Conservation (phyloP, 768 basidiomycete genomes). For the Multifurca ochricompacta region DNA sequence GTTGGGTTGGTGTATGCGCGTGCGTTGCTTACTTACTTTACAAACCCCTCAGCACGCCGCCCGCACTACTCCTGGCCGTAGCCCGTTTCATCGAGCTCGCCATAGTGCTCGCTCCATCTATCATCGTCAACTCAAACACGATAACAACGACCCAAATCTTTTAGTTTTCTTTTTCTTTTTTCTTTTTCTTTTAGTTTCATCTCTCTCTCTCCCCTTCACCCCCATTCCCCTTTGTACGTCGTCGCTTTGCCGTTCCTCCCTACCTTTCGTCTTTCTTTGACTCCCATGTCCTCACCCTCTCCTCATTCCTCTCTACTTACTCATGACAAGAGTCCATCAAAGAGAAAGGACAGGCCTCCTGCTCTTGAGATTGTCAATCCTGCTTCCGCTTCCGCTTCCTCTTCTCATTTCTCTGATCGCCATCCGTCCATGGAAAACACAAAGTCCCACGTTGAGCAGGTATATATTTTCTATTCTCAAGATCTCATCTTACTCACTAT, state of each 20-base stretch:
- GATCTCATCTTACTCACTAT: slow-evolving; percentile 8
- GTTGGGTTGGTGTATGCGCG: too few species aligned
- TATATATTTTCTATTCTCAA: slow-evolving; percentile 1
- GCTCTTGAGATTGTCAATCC: slow-evolving; percentile 41
- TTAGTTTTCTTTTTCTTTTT: slow-evolving; percentile 24
- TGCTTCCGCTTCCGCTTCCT: slow-evolving; percentile 30
- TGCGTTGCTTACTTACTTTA: neutral
- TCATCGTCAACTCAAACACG: neutral
- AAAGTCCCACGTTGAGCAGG: slow-evolving; percentile 13
- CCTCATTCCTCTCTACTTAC: slow-evolving; percentile 22
- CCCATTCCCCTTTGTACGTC: too few species aligned
- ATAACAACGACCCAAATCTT: neutral
- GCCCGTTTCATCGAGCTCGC: slow-evolving; percentile 19
- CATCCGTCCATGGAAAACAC: slow-evolving; percentile 14
- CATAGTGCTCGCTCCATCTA: slow-evolving; percentile 20
- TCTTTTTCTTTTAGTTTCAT: slow-evolving; percentile 17
- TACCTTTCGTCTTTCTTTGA: slow-evolving; percentile 32
- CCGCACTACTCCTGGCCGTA: slow-evolving; percentile 14
- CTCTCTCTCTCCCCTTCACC: slow-evolving; percentile 18
- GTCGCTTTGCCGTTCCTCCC: slow-evolving; percentile 30
- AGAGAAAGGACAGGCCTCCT: slow-evolving; percentile 45
- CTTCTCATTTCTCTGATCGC: slow-evolving; percentile 33
- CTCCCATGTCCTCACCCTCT: slow-evolving; percentile 35
- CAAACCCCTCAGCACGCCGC: slow-evolving; percentile 10
- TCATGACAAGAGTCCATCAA: slow-evolving; percentile 33